A percentile compares a stretch with the other conserved stretches of the same genome.
Conservation (phyloP, 1,284 basidiomycete species). For the Psilocybe mexicana region DNA sequence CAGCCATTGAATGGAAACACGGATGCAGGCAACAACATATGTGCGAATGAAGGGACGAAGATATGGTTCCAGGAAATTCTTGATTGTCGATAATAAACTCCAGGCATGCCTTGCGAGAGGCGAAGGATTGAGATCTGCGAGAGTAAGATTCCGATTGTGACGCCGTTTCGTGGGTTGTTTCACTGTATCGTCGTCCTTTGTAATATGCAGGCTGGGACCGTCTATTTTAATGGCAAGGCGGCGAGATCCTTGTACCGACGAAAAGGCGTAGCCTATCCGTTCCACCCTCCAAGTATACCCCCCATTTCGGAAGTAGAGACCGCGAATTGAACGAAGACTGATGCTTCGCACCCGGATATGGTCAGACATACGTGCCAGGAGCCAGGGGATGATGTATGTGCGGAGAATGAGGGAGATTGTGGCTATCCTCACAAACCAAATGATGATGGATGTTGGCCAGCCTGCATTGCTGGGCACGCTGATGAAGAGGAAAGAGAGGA, state of each 20-base stretch:
- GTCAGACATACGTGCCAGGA: conserved; percentile 56
- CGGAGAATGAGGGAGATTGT: conserved; percentile 59
- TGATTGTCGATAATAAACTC: conserved; percentile 43
- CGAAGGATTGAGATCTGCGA: conserved; percentile 55
- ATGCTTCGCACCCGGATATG: conserved; percentile 69
- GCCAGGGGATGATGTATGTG: conserved; percentile 63
- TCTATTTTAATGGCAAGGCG: conserved; percentile 62
- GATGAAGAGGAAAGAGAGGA: conserved; percentile 27
- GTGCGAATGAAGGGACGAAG: conserved; percentile 62
- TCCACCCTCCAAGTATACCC: conserved; percentile 58
- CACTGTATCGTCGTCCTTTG: conserved; percentile 28
- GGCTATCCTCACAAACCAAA: conserved; percentile 50
- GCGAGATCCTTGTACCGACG: conserved; percentile 46
- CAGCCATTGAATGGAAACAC: conserved; percentile 59
- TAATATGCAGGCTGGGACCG: conserved; percentile 57
- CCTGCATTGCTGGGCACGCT: conserved; percentile 30
- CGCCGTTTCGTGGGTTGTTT: conserved; percentile 25
- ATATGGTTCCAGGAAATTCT: conserved; percentile 54
- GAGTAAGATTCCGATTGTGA: conserved; percentile 47
- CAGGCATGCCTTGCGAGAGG: conserved; percentile 53
- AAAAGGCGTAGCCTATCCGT: conserved; percentile 62
- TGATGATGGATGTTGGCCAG: conserved; percentile 40
- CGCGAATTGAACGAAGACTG: conserved; percentile 73
- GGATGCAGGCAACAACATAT: conserved; percentile 53
- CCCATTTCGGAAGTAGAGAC: conserved; percentile 64